Conservation (phyloP, 73 alveolate species). For the Paramecium tetraurelia region DNA sequence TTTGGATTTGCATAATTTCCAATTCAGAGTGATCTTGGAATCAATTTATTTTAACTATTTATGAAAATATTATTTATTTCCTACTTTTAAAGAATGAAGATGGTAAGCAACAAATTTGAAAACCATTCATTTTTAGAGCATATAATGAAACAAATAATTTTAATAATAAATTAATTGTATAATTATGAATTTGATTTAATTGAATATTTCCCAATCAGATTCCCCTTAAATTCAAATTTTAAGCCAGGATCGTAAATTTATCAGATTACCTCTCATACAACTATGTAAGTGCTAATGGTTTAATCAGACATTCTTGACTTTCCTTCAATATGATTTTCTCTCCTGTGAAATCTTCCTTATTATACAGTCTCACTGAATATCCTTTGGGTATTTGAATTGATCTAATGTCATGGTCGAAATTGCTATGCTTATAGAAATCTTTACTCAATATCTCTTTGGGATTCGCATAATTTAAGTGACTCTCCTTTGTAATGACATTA, state of each 20-base stretch:
- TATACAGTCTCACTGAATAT: not conserved
- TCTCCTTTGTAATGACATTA: constrained; percentile 6
- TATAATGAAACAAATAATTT: not conserved
- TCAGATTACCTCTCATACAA: not conserved
- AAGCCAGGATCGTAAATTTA: not conserved
- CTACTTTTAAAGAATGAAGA: not conserved
- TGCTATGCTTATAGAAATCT: not conserved
- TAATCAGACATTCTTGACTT: not conserved
- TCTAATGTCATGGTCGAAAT: constrained; percentile 18
- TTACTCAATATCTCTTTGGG: not conserved
- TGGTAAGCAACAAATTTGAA: no score
- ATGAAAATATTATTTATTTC: not conserved
- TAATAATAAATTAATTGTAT: not conserved
- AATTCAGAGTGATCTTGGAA: no score
- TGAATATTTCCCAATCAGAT: not conserved
- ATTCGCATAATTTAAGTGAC: not conserved
- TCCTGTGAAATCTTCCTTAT: not conserved
- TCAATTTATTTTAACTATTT: no score
- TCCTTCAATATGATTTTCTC: not conserved
- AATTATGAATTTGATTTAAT: not conserved
- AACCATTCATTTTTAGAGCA: not conserved
- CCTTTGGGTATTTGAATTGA: not conserved
- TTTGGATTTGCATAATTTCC: not conserved
- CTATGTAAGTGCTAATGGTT: not conserved
- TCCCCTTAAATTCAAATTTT: not conserved